Conservation (phyloP, 2,329 filamentous ascomycete genomes). For the Magnaporthiopsis poae region DNA sequence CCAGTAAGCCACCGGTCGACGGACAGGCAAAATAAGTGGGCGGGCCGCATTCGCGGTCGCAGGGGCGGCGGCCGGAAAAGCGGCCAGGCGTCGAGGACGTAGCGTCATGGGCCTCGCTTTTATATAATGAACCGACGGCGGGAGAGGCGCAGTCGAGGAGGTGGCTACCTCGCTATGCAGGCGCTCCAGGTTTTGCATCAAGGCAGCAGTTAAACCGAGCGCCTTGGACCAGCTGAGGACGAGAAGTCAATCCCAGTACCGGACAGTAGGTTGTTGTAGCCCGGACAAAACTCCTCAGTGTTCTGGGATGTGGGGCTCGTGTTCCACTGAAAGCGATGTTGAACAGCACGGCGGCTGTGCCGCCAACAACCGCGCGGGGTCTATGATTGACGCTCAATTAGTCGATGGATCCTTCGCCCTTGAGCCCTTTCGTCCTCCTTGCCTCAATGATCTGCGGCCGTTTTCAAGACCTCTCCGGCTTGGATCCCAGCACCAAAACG, state of each 20-base stretch:
- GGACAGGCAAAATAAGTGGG: background rate
- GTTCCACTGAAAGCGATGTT: background rate
- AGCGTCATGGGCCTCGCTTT: background rate
- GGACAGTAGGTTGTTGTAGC: too few species aligned
- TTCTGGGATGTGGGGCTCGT: too few species aligned
- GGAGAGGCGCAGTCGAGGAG: background rate
- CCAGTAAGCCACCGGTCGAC: background rate
- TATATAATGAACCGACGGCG: background rate
- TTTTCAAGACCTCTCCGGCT: background rate
- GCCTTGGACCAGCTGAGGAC: too few species aligned
- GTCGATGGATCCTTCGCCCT: background rate
- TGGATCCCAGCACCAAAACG: background rate
- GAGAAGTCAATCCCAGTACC: too few species aligned
- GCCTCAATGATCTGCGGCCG: background rate
- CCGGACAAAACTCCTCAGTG: too few species aligned
- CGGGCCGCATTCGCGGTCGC: background rate
- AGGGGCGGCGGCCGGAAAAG: slow-evolving; percentile 5
- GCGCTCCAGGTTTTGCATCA: background rate
- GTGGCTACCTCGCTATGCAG: too few species aligned
- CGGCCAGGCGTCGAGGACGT: slow-evolving; percentile 1
- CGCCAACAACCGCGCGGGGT: background rate
- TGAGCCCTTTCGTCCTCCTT: background rate
- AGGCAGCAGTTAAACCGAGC: background rate
- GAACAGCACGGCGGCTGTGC: background rate
- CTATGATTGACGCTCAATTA: background rate